Percentiles rank a stretch among this genome's conserved stretches.
Evolutionary conservation across 2,329 filamentous ascomycete genomes (phyloP).

Genomic region (Beauveria asiatica): DNA sequence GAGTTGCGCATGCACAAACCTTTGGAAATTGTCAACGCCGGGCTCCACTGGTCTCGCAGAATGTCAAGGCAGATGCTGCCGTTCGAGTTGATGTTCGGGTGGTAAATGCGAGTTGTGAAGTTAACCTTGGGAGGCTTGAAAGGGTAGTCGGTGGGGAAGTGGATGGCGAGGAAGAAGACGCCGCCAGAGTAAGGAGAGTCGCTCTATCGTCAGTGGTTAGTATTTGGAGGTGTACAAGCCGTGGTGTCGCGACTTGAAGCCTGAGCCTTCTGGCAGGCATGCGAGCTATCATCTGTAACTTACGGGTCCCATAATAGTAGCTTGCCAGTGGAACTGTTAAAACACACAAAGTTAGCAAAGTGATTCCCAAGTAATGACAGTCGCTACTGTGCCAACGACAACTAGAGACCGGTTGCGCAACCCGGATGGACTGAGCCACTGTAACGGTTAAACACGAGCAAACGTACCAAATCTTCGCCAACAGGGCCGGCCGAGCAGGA

Average conservation of each 20-base stretch:
- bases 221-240: background rate
- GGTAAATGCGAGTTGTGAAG: slow-evolving; percentile 99
- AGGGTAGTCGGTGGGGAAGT: slow-evolving; percentile 99
- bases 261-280: background rate
- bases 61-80: slow-evolving; percentile 99
- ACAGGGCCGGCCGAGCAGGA: slow-evolving; percentile 97
- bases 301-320: slow-evolving; percentile 99
- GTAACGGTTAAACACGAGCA: slow-evolving; percentile 19
- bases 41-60: slow-evolving; percentile 97
- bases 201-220: slow-evolving; percentile 47
- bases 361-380: background rate
- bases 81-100: slow-evolving; percentile 99
- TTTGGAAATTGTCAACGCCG: slow-evolving; percentile 96
- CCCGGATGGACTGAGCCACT: slow-evolving; percentile 14
- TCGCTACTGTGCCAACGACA: slow-evolving; percentile 1
- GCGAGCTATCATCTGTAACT: slow-evolving; percentile 34
- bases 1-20: slow-evolving; percentile 46
- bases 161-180: slow-evolving; percentile 97
- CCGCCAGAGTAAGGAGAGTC: slow-evolving; percentile 97
- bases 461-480: slow-evolving; percentile 92
- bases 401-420: background rate
- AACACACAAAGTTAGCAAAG: slow-evolving; percentile 16
- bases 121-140: slow-evolving; percentile 99
- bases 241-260: background rate
- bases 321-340: slow-evolving; percentile 96